Evolutionary conservation across 257 asterid genomes (phyloP).

Genomic region (Perilla frutescens): DNA sequence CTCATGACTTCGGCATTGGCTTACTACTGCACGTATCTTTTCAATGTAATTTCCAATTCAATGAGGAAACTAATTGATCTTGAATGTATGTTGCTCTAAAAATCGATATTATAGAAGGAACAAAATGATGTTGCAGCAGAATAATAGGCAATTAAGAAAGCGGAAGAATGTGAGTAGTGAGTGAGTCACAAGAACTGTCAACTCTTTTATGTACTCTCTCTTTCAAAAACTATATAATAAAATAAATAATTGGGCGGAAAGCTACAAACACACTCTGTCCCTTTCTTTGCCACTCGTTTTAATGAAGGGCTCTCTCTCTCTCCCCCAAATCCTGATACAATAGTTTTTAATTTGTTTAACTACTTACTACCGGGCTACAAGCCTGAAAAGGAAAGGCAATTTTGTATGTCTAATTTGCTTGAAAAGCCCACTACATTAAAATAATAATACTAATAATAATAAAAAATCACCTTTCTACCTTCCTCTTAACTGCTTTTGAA

Average conservation of each 20-base stretch:
- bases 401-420: not conserved
- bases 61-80: too few species aligned
- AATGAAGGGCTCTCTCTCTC: not conserved
- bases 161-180: slow-evolving; percentile 32
- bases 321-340: slow-evolving; percentile 8
- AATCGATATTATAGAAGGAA: too few species aligned
- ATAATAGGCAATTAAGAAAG: slow-evolving; percentile 23
- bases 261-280: slow-evolving; percentile 51
- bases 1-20: too few species aligned
- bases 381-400: slow-evolving; percentile 46
- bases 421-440: slow-evolving; percentile 6
- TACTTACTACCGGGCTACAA: slow-evolving; percentile 41
- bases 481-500: not conserved
- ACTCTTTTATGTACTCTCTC: not conserved
- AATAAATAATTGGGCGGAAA: slow-evolving; percentile 19
- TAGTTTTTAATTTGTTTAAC: slow-evolving; percentile 20
- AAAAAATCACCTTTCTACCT: not conserved
- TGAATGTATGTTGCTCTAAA: too few species aligned
- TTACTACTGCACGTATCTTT: too few species aligned
- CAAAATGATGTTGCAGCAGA: not conserved
- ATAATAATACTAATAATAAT: not conserved
- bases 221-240: not conserved
- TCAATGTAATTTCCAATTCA: too few species aligned
- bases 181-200: slow-evolving; percentile 29
- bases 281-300: slow-evolving; percentile 59